These are phyloP conservation scores for Aspergillus sclerotioniger DNA, from an alignment of 495 filamentous ascomycete species.

Conservation along the genomic window DNA sequence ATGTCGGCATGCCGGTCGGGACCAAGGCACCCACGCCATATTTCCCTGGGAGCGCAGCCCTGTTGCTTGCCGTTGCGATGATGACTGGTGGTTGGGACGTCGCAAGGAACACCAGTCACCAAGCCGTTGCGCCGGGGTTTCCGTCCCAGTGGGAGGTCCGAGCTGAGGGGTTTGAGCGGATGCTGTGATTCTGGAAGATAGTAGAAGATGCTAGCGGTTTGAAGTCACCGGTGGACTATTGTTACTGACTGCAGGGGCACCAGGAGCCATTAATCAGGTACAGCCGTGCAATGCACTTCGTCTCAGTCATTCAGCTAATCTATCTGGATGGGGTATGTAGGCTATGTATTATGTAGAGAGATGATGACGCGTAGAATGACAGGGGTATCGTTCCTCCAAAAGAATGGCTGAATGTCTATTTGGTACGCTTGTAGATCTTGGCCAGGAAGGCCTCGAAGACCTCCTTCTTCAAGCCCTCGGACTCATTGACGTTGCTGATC, in stretches of 20 bases:
- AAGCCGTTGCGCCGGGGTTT: conserved; percentile 19
- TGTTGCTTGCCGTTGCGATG: conserved; percentile 53
- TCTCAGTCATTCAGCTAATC: conserved; percentile 9
- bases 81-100: conserved; percentile 55
- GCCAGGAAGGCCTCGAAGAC: conserved; percentile 86
- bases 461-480: conserved; percentile 78
- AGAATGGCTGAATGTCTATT: conserved; percentile 45
- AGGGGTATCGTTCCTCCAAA: conserved; percentile 22
- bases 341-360: background rate
- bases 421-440: conserved; percentile 98
- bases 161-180: conserved; percentile 40
- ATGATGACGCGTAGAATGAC: background rate
- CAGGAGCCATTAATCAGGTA: background rate
- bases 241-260: no score
- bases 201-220: background rate
- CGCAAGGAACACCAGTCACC: background rate
- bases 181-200: background rate
- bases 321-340: conserved; percentile 7
- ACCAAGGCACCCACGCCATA: conserved; percentile 53
- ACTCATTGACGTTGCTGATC: conserved; percentile 80
- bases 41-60: conserved; percentile 47
- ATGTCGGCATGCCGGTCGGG: conserved; percentile 42
- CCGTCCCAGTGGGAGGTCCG: conserved; percentile 44
- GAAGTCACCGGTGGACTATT: background rate
- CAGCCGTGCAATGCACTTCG: background rate